A percentile compares a stretch with the other conserved stretches of the same genome.
Evolutionary conservation across 2,329 filamentous ascomycete genomes (phyloP).

Genomic region (Nemania abortiva): DNA sequence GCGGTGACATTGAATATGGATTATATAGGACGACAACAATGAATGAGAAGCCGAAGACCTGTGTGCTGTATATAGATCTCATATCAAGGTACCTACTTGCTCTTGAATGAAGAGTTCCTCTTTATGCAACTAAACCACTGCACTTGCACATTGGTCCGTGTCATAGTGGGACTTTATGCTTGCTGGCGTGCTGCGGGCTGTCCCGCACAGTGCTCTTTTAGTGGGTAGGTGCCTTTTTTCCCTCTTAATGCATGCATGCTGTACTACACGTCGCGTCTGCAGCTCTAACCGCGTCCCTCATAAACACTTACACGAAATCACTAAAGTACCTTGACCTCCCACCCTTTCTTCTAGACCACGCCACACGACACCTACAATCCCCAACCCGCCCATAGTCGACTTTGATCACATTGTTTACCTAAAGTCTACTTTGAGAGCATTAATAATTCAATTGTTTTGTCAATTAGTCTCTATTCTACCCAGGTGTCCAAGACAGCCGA

Average conservation of each 20-base stretch:
- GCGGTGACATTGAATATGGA: no score
- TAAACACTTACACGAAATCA: constrained; percentile 41
- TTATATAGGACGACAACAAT: no score
- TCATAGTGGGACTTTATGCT: constrained; percentile 10
- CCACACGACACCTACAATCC: constrained; percentile 27
- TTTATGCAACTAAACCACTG: not conserved
- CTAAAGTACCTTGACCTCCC: constrained; percentile 32
- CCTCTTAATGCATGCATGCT: constrained; percentile 3
- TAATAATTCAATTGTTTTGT: constrained; percentile 28
- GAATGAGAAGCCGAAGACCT: no score
- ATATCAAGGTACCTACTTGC: no score
- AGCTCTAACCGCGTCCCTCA: constrained; percentile 40
- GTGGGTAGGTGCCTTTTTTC: constrained; percentile 1
- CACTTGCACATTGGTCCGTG: not conserved
- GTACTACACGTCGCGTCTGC: constrained; percentile 41
- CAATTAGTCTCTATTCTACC: constrained; percentile 29
- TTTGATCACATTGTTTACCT: constrained; percentile 25
- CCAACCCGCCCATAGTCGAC: constrained; percentile 14
- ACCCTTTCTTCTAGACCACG: constrained; percentile 10
- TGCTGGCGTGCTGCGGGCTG: constrained; percentile 12
- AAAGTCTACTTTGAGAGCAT: constrained; percentile 38
- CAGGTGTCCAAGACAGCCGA: not conserved
- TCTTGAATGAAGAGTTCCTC: not conserved
- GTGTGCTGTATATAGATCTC: no score
- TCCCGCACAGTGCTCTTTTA: constrained; percentile 36